phyloP scores from a whole-genome alignment of 2,329 filamentous ascomycete species.

The Xylaria sp. region DNA sequence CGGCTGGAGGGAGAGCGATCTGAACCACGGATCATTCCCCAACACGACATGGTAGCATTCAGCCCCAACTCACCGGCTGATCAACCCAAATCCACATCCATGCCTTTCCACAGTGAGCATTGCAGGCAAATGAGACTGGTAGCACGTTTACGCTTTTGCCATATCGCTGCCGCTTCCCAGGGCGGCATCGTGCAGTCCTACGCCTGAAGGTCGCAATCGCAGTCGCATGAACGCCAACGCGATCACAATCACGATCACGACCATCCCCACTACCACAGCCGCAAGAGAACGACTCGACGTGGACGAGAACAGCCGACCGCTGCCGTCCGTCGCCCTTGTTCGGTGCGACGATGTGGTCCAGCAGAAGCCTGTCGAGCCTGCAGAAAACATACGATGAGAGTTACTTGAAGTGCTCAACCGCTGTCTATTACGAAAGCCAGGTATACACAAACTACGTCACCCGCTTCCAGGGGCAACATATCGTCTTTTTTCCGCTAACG shows the following conservation, averaged over 20 bases:
- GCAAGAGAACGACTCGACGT: conserved; percentile 4
- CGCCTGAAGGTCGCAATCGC: neutral
- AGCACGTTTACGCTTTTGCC: conserved; percentile 19
- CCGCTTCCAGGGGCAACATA: neutral
- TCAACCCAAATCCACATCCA: neutral
- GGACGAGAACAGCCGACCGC: conserved; percentile 1
- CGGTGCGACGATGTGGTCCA: conserved; percentile 60
- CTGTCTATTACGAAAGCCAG: conserved; percentile 94
- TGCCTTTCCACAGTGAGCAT: conserved; percentile 15
- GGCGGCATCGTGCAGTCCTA: neutral
- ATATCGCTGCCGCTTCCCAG: conserved; percentile 24
- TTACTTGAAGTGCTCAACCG: conserved; percentile 93
- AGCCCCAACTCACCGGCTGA: neutral
- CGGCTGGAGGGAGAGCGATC: neutral
- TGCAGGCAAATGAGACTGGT: conserved; percentile 19
- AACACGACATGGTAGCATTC: neutral
- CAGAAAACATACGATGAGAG: conserved; percentile 99
- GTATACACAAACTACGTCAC: conserved; percentile 57
- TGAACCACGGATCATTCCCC: neutral
- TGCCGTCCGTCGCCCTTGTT: conserved; percentile 3
- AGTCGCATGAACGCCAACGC: too few species aligned
- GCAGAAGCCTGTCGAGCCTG: conserved; percentile 72
- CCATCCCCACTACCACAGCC: neutral
- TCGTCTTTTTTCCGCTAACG: neutral
- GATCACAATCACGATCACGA: neutral